These are phyloP conservation scores for Talaromyces rugulosus DNA, from an alignment of 2,329 filamentous ascomycete genomes.

Conservation along the genomic window DNA sequence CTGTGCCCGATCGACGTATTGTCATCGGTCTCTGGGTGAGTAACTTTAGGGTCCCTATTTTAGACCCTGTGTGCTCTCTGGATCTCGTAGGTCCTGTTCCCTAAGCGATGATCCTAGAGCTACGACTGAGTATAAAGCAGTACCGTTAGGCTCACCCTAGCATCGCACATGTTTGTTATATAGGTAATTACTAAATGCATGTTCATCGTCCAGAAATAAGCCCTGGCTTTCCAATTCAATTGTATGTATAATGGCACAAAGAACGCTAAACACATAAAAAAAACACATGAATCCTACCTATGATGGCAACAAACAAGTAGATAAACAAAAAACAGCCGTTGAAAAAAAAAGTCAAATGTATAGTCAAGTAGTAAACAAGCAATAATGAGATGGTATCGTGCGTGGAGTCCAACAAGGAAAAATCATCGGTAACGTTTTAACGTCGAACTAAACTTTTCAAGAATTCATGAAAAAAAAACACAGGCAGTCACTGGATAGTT, in stretches of 20 bases:
- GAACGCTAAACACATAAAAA: background rate
- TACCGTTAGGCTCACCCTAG: too few relatives aligned
- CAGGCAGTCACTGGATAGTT: background rate
- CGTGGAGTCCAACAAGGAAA: background rate
- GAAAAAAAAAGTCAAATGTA: background rate
- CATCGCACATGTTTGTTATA: too few relatives aligned
- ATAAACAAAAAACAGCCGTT: background rate
- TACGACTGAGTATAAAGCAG: too few relatives aligned
- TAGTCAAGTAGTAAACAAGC: too few relatives aligned
- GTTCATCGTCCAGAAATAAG: background rate
- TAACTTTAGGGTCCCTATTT: too few relatives aligned
- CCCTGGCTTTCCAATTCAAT: background rate
- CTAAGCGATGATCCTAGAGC: too few relatives aligned
- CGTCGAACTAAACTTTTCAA: background rate
- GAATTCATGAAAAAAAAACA: background rate
- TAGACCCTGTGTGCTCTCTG: too few relatives aligned
- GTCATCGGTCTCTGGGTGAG: too few relatives aligned
- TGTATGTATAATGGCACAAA: background rate
- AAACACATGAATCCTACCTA: background rate
- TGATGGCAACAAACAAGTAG: background rate
- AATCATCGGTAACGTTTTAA: background rate
- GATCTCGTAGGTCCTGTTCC: too few relatives aligned
- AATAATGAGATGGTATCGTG: background rate
- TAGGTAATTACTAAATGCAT: too few relatives aligned
- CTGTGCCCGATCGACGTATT: too few relatives aligned